Percentiles rank a stretch among this genome's conserved stretches.
Evolutionary conservation across 768 basidiomycete genomes (phyloP).

Genomic region (Lyophyllum semitale): DNA sequence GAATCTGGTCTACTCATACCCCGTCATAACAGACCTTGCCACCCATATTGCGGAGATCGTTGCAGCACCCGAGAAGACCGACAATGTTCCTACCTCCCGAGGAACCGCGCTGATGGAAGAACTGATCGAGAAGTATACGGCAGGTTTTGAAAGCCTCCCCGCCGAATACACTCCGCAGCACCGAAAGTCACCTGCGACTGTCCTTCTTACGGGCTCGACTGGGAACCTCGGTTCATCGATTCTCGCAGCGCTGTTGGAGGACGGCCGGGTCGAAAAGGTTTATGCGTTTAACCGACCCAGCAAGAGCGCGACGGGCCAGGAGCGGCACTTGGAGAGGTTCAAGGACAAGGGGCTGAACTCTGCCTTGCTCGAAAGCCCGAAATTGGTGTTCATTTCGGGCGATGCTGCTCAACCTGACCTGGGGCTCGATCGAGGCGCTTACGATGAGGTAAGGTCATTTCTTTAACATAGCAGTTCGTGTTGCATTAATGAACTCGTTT

Average conservation of each 20-base stretch:
- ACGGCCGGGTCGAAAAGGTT: slow-evolving; percentile 12
- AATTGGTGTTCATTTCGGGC: slow-evolving; percentile 36
- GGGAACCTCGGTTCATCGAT: slow-evolving; percentile 22
- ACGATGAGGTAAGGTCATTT: slow-evolving; percentile 19
- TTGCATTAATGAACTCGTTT: too few species aligned
- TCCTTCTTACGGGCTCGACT: slow-evolving; percentile 23
- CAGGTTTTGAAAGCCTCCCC: slow-evolving; percentile 11
- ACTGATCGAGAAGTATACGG: slow-evolving; percentile 42
- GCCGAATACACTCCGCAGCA: not conserved
- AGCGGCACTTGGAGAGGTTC: slow-evolving; percentile 20
- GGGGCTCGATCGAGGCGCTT: slow-evolving; percentile 26
- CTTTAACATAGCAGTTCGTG: not conserved
- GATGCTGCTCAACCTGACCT: slow-evolving; percentile 27
- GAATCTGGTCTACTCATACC: slow-evolving; percentile 29
- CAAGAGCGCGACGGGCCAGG: slow-evolving; percentile 8
- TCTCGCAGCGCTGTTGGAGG: slow-evolving; percentile 13
- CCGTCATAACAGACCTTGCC: slow-evolving; percentile 25
- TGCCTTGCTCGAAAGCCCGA: slow-evolving; percentile 25
- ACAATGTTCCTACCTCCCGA: not conserved
- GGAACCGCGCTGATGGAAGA: slow-evolving; percentile 17
- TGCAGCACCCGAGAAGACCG: slow-evolving; percentile 1
- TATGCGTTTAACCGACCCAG: slow-evolving; percentile 21
- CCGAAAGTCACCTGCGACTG: not conserved
- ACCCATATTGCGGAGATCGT: slow-evolving; percentile 17
- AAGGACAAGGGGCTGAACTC: slow-evolving; percentile 29